Evolutionary conservation across 805 yeast species (phyloP), one percentile per base, ranked within the genome.

Genomic region (Tetrapisispora namnaoensis): DNA sequence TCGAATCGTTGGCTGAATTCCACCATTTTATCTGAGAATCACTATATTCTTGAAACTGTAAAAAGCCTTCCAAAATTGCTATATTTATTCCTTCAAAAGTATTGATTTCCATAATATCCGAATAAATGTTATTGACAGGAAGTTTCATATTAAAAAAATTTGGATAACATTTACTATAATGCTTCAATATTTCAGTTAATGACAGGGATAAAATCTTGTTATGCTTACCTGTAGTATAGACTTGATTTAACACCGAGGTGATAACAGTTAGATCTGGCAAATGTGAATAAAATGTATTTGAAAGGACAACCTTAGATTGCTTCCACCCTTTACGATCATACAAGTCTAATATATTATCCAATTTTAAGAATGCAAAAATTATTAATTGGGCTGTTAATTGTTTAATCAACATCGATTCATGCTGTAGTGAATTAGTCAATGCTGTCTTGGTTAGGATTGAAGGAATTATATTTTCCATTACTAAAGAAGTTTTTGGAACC

Each of bases 11-110:
- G 2, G 72, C 51, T 27, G 75, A 68, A 59, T 78, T 83, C 89
- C 93, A 89, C 96, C 96, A 90, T 64, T 82, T 86, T 32, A 80
- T 72, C 45, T 76, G 79, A 3, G 75, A 65, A 14, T 71, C 69
- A 10, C 75, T 70, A 14, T 70, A 70, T 20, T 81, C 77, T 53
- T 80, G 86, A 13, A 83, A 67, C 51, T 80, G 81, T 53, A 89
- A 70, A 50, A 77, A 78, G 42, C 74, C 73, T 53, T 82, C 83
- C 40, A 84, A 66, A 27, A 81, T 65, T 0, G 78, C 72, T 51
- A 84, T 65, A 51, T 83, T 87, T 32, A 77, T 68, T 37, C 80
- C 80, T 7, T 70, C 59, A 46, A 77, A 72, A 1, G 54, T 44
- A n/a, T 48, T 54, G 14, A 16, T 37, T 44, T 52, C 65, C 64